A percentile compares a stretch with the other conserved stretches of the same genome.
phyloP scores from a whole-genome alignment of 2,329 filamentous ascomycete species.

The Verticillium dahliae region DNA sequence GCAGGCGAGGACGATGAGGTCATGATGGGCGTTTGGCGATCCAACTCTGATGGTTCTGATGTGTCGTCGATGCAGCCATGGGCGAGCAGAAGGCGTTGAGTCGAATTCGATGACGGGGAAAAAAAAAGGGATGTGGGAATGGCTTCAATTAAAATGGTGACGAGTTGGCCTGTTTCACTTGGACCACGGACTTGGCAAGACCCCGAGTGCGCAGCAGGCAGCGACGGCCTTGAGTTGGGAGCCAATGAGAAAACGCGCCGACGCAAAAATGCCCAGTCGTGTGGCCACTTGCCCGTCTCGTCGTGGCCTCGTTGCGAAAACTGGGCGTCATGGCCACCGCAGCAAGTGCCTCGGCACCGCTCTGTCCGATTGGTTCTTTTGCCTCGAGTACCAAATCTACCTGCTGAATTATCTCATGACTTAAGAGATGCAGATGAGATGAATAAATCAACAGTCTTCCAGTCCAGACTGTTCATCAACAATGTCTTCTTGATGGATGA shows the following conservation, averaged over 20 bases:
- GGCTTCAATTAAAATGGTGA: neutral
- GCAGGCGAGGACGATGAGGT: neutral
- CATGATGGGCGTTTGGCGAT: neutral
- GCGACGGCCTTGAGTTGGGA: neutral
- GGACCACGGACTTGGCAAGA: neutral
- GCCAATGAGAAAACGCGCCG: neutral
- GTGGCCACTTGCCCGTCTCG: conserved; percentile 2
- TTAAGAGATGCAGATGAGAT: too few species aligned
- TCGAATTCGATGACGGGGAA: neutral
- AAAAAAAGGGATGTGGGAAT: neutral
- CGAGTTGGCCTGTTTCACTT: neutral
- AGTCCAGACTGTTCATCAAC: too few species aligned
- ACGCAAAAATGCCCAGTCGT: neutral
- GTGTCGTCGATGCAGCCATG: neutral
- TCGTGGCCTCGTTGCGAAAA: neutral
- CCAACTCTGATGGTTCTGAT: neutral
- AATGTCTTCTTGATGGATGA: too few species aligned
- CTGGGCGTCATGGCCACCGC: neutral
- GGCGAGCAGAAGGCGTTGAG: neutral
- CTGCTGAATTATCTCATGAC: too few species aligned
- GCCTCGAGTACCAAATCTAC: neutral
- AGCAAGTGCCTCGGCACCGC: neutral
- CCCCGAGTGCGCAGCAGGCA: neutral
- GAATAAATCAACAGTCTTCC: too few species aligned
- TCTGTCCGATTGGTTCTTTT: neutral